Percentiles rank a stretch among this genome's conserved stretches.
Conservation (phyloP, 129 eudicot species). For the Flaveria bidentis region DNA sequence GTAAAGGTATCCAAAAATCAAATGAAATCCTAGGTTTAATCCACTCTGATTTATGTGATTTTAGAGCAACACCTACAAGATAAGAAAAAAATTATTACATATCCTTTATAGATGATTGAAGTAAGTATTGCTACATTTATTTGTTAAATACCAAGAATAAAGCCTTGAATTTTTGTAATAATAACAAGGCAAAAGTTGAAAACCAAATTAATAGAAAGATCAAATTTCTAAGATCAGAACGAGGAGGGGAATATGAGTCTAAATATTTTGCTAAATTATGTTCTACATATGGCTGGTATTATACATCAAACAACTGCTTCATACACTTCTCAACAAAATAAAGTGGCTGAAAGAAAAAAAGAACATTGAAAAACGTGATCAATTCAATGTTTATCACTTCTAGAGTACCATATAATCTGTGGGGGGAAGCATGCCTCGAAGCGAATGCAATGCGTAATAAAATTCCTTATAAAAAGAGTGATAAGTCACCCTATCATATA, state of each 20-base stretch:
- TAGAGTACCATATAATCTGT: neutral
- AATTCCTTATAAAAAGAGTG: neutral
- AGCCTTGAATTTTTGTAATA: neutral
- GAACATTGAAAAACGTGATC: neutral
- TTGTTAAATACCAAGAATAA: neutral
- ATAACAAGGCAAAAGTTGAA: neutral
- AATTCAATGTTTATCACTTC: neutral
- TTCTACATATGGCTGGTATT: neutral
- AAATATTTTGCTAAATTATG: neutral
- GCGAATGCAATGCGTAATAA: neutral
- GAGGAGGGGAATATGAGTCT: constrained; percentile 1
- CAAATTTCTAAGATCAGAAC: neutral
- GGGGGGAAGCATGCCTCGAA: neutral
- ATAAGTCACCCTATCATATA: neutral
- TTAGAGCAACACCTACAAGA: neutral
- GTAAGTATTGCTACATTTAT: neutral
- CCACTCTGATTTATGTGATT: neutral
- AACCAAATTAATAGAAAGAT: neutral
- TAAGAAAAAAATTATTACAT: neutral
- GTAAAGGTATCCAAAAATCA: neutral
- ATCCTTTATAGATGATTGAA: neutral
- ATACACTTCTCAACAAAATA: neutral
- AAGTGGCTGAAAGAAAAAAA: neutral
- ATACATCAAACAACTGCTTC: neutral
- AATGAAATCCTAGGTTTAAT: neutral